phyloP scores from a whole-genome alignment of 2,329 filamentous ascomycete genomes.

The Albifimbria verrucaria region DNA sequence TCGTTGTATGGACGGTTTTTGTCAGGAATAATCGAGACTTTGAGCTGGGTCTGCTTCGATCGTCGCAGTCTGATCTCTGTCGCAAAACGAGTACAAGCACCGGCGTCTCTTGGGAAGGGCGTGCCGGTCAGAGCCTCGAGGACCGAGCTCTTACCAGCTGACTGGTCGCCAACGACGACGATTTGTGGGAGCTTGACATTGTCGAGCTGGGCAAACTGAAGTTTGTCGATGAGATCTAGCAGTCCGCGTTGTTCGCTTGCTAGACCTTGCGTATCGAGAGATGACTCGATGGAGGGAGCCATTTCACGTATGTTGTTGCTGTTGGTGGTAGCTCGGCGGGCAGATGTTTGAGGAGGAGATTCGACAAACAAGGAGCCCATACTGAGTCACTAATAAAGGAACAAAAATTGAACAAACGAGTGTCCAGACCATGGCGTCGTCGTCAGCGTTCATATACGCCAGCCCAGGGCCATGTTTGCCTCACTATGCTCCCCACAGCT shows the following conservation, averaged over 20 bases:
- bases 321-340: conserved; percentile 4
- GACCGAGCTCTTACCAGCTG: conserved; percentile 61
- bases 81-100: conserved; percentile 59
- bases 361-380: not conserved
- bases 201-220: conserved; percentile 51
- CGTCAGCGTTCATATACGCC: not conserved
- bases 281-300: conserved; percentile 43
- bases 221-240: conserved; percentile 54
- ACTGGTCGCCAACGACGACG: conserved; percentile 63
- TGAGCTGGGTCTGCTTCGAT: conserved; percentile 40
- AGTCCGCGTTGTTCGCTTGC: conserved; percentile 53
- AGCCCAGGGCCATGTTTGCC: not conserved
- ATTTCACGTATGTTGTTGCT: conserved; percentile 24
- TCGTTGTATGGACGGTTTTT: conserved; percentile 43
- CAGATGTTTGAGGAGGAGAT: not conserved
- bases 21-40: conserved; percentile 54
- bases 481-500: not conserved
- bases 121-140: conserved; percentile 62
- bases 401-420: not conserved
- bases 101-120: conserved; percentile 57
- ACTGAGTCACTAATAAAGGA: not conserved
- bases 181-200: conserved; percentile 57
- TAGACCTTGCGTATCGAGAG: conserved; percentile 46
- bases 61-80: conserved; percentile 56
- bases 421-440: too few species aligned